Percentiles rank a stretch among this genome's conserved stretches.
phyloP scores from a whole-genome alignment of 148 eudicot species.

The Cornus controversa region DNA sequence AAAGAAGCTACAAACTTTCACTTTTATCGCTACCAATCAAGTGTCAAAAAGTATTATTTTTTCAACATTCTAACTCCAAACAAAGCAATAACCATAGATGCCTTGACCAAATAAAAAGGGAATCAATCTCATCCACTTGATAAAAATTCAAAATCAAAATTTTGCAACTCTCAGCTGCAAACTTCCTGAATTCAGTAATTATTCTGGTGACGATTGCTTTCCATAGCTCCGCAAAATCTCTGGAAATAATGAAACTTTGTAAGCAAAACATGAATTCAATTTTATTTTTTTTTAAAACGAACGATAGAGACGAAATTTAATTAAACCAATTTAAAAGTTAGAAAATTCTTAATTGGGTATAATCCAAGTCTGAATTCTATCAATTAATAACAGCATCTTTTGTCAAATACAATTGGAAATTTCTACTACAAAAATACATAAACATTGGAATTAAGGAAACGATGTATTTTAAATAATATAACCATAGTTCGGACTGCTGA shows the following conservation, averaged over 20 bases:
- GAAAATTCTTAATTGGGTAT: too few relatives aligned
- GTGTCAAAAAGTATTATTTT: conserved; percentile 37
- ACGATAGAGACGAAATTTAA: neutral
- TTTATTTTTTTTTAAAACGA: too few relatives aligned
- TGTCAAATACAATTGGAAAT: neutral
- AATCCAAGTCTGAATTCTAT: neutral
- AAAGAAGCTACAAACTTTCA: conserved; percentile 22
- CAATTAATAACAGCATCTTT: neutral
- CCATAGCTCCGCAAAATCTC: conserved; percentile 19
- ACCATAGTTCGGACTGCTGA: neutral
- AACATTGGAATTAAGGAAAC: neutral
- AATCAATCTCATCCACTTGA: conserved; percentile 8
- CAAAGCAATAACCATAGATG: conserved; percentile 15
- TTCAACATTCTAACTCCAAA: conserved; percentile 47
- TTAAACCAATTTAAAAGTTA: neutral
- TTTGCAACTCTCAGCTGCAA: neutral
- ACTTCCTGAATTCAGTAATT: conserved; percentile 4
- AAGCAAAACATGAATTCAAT: neutral
- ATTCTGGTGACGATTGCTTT: too few relatives aligned
- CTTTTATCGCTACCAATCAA: conserved; percentile 51
- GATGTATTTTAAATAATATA: too few relatives aligned
- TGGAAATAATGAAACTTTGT: neutral
- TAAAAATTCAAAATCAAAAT: neutral
- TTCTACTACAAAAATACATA: neutral
- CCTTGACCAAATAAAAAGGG: neutral